Evolutionary conservation across 768 basidiomycete species (phyloP).

Genomic region (Boletus huronensis): DNA sequence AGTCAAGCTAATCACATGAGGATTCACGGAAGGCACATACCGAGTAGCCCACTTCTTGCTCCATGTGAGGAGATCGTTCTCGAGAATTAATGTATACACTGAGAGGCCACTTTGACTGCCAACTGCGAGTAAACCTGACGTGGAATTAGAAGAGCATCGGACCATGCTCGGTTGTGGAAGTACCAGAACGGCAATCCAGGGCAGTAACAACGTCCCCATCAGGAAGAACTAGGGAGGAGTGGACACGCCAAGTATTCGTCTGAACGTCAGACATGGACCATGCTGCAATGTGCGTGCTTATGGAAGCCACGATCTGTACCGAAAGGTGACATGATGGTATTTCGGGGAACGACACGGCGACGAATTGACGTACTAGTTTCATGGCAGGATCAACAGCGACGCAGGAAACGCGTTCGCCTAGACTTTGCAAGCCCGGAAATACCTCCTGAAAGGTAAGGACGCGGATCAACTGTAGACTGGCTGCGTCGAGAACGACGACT

Average conservation of each 20-base stretch:
- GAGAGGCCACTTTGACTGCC: conserved; percentile 59
- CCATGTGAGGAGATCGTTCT: conserved; percentile 84
- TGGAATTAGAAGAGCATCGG: conserved; percentile 24
- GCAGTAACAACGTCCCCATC: conserved; percentile 53
- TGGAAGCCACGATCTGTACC: conserved; percentile 68
- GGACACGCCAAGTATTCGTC: conserved; percentile 68
- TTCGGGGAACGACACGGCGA: conserved; percentile 3
- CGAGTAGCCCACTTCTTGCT: conserved; percentile 68
- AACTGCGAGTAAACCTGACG: conserved; percentile 70
- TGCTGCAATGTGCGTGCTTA: conserved; percentile 63
- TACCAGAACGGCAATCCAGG: conserved; percentile 76
- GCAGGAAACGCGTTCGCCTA: conserved; percentile 48
- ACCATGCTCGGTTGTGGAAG: neutral
- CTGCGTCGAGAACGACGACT: conserved; percentile 70
- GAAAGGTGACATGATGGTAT: conserved; percentile 5
- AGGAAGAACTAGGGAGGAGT: conserved; percentile 73
- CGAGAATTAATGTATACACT: conserved; percentile 72
- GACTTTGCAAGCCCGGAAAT: conserved; percentile 57
- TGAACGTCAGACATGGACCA: conserved; percentile 74
- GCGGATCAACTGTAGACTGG: conserved; percentile 57
- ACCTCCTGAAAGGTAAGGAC: conserved; percentile 79
- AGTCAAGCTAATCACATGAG: conserved; percentile 10
- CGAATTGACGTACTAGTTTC: conserved; percentile 62
- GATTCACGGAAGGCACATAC: conserved; percentile 38
- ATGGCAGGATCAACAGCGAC: conserved; percentile 72